phyloP scores from a whole-genome alignment of 192 early-diverging fungal species.

The Gamsiella multidivaricata region DNA sequence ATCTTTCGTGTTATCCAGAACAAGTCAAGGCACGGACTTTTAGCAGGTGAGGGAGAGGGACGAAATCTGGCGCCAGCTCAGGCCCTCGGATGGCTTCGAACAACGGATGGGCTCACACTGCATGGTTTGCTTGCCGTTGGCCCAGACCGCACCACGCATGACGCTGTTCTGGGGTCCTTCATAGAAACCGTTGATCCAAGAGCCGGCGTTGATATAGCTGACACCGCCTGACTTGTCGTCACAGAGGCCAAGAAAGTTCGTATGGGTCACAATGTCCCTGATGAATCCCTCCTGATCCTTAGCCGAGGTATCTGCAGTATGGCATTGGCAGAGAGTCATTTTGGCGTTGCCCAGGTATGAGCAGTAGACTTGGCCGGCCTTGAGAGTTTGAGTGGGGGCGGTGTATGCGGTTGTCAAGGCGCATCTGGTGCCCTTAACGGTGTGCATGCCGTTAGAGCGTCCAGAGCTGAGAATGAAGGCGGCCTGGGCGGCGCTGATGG shows the following conservation, averaged over 20 bases:
- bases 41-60: no score
- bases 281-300: not conserved
- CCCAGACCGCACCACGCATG: not conserved
- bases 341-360: not conserved
- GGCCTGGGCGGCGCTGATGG: not conserved
- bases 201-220: not conserved
- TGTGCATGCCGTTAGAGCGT: not conserved
- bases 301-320: not conserved
- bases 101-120: no score
- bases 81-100: no score
- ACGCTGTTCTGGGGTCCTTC: not conserved
- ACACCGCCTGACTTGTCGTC: not conserved
- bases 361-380: conserved; percentile 3
- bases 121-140: no score
- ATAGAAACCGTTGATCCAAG: conserved; percentile 10
- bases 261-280: not conserved
- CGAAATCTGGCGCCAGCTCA: no score
- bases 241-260: not conserved
- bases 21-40: no score
- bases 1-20: no score
- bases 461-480: conserved; percentile 4
- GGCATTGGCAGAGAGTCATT: conserved; percentile 12
- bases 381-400: not conserved
- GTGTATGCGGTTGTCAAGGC: not conserved
- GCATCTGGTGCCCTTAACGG: not conserved